Percentiles rank a stretch among this genome's conserved stretches.
These are phyloP conservation scores for Alternaria longipes DNA, from an alignment of 2,329 filamentous ascomycete species.

Conservation along the genomic window DNA sequence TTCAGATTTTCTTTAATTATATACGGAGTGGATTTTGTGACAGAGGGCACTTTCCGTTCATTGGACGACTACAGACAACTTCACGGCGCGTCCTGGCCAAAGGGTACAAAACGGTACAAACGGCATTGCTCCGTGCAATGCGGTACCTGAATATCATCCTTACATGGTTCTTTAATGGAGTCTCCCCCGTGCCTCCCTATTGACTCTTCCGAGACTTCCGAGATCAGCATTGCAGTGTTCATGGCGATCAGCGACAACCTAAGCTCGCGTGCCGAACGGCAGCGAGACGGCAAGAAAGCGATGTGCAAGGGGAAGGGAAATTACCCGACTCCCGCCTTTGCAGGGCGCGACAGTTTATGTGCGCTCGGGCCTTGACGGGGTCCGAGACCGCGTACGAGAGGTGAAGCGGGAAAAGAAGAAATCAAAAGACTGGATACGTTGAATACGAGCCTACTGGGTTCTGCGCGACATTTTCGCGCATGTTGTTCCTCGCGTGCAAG, in stretches of 20 bases:
- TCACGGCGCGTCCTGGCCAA: not conserved
- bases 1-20: not conserved
- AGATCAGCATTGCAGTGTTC: not conserved
- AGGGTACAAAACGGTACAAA: not conserved
- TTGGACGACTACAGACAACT: not conserved
- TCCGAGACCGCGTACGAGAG: slow-evolving; percentile 8
- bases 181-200: not conserved
- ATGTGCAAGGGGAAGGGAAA: slow-evolving; percentile 2
- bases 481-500: not conserved
- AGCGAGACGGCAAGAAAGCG: slow-evolving; percentile 1
- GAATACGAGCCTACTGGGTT: slow-evolving; percentile 10
- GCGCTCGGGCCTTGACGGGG: slow-evolving; percentile 10
- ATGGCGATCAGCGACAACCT: slow-evolving; percentile 7
- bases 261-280: slow-evolving; percentile 11
- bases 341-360: not conserved
- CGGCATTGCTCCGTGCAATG: not conserved
- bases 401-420: not conserved
- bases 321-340: slow-evolving; percentile 21
- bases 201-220: not conserved
- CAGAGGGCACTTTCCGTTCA: not conserved
- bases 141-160: not conserved
- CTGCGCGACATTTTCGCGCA: slow-evolving; percentile 8
- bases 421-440: not conserved
- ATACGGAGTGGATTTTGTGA: not conserved
- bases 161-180: not conserved